phyloP scores from a whole-genome alignment of 352 stramenopile species.

The Phytopythium helicoides region DNA sequence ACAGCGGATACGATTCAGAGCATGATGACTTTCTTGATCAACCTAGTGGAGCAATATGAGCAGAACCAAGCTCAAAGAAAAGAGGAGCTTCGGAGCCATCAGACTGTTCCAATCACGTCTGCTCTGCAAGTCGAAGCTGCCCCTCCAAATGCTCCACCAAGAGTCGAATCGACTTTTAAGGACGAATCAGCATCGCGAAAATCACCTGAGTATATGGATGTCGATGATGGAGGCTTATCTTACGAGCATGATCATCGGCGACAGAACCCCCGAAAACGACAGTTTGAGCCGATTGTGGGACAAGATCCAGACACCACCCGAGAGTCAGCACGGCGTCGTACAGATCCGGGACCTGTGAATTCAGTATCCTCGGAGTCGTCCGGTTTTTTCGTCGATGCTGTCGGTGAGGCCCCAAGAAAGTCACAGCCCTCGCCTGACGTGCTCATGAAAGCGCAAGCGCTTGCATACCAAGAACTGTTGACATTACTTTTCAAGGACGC shows the following conservation, averaged over 20 bases:
- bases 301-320: not conserved
- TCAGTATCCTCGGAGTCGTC: slow-evolving; percentile 6
- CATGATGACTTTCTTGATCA: slow-evolving; percentile 41
- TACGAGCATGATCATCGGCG: not conserved
- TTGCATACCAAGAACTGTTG: slow-evolving; percentile 63
- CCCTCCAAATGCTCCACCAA: no score
- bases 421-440: slow-evolving; percentile 27
- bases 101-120: not conserved
- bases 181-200: no score
- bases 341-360: not conserved
- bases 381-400: slow-evolving; percentile 48
- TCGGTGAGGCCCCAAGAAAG: slow-evolving; percentile 25
- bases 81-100: not conserved
- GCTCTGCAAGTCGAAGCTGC: no score
- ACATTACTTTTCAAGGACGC: slow-evolving; percentile 47
- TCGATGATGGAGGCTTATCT: no score
- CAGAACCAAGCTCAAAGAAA: slow-evolving; percentile 14
- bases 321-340: slow-evolving; percentile 1
- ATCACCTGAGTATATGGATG: no score
- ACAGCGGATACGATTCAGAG: slow-evolving; percentile 38
- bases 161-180: no score
- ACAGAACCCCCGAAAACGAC: not conserved
- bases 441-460: slow-evolving; percentile 38
- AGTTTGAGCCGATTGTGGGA: not conserved
- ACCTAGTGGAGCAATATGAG: slow-evolving; percentile 31